These are phyloP conservation scores for Lentinus tigrinus DNA, from an alignment of 768 basidiomycete species.

Conservation along the genomic window DNA sequence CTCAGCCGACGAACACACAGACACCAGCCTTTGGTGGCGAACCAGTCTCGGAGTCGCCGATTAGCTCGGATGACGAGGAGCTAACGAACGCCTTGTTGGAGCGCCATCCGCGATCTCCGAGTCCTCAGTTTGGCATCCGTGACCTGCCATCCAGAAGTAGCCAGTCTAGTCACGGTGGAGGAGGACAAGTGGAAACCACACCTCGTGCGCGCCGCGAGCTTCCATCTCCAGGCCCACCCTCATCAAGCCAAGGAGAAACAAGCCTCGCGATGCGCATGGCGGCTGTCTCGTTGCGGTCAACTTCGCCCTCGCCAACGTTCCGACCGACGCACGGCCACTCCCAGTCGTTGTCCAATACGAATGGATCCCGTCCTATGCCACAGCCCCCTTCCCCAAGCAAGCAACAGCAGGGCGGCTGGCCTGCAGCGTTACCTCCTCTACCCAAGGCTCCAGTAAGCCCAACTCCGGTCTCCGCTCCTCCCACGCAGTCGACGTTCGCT, in stretches of 20 bases:
- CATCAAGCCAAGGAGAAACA: conserved; percentile 7
- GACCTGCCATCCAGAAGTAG: conserved; percentile 37
- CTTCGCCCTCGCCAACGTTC: conserved; percentile 1
- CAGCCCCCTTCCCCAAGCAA: conserved; percentile 11
- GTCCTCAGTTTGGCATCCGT: conserved; percentile 43
- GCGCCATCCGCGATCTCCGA: conserved; percentile 7
- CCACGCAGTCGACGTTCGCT: conserved; percentile 1
- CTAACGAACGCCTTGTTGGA: conserved; percentile 16
- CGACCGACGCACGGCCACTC: conserved; percentile 3
- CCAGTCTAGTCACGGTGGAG: not conserved
- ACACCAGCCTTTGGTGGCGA: not conserved
- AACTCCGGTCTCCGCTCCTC: not conserved
- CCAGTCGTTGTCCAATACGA: conserved; percentile 1
- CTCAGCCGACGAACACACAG: not conserved
- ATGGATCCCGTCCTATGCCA: conserved; percentile 8
- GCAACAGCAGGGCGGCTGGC: conserved; percentile 22
- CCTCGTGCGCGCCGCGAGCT: conserved; percentile 12
- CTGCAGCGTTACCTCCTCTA: conserved; percentile 22
- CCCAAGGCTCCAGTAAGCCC: conserved; percentile 20
- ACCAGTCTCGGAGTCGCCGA: conserved; percentile 2
- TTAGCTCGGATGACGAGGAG: conserved; percentile 21
- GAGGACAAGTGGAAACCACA: not conserved
- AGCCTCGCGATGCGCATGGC: conserved; percentile 36
- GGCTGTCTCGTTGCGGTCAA: conserved; percentile 21
- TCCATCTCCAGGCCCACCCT: conserved; percentile 4